A percentile compares a stretch with the other conserved stretches of the same genome.
phyloP scores from a whole-genome alignment of 331 rosid genomes.

The Stylosanthes scabra region DNA sequence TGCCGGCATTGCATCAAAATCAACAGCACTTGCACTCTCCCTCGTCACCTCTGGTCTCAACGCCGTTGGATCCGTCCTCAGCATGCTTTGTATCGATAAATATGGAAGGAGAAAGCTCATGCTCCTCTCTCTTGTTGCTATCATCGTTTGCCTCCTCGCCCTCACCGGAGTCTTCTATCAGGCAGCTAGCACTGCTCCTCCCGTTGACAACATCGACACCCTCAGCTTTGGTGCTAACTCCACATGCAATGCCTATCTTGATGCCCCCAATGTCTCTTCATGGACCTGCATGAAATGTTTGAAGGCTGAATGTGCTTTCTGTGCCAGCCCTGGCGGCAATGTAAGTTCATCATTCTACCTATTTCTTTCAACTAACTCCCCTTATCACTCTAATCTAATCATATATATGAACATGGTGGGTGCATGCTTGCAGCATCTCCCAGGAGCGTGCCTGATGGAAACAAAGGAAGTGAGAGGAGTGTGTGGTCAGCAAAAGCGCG shows the following conservation, averaged over 20 bases:
- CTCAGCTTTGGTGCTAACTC: constrained; percentile 58
- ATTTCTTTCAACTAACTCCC: neutral
- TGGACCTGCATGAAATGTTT: constrained; percentile 82
- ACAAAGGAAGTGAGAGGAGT: constrained; percentile 35
- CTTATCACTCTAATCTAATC: too few species aligned
- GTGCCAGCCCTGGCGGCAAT: constrained; percentile 43
- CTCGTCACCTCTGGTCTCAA: constrained; percentile 79
- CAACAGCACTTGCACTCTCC: constrained; percentile 81
- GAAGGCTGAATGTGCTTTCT: constrained; percentile 63
- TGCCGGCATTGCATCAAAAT: constrained; percentile 81
- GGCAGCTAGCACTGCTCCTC: constrained; percentile 66
- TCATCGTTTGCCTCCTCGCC: constrained; percentile 60
- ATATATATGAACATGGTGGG: too few species aligned
- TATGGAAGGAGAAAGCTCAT: constrained; percentile 75
- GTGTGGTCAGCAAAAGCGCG: constrained; percentile 46
- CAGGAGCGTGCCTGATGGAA: constrained; percentile 73
- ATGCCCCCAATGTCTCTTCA: constrained; percentile 45
- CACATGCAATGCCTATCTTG: constrained; percentile 56
- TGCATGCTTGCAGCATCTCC: constrained; percentile 48
- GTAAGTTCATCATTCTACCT: constrained; percentile 53
- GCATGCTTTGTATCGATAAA: constrained; percentile 67
- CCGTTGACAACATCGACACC: constrained; percentile 50
- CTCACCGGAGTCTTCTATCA: constrained; percentile 53
- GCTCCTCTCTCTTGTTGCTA: constrained; percentile 68
- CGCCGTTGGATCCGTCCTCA: constrained; percentile 60